A percentile compares a stretch with the other conserved stretches of the same genome.
Evolutionary conservation across 495 filamentous ascomycete genomes (phyloP).

Genomic region (Parathielavia appendiculata): DNA sequence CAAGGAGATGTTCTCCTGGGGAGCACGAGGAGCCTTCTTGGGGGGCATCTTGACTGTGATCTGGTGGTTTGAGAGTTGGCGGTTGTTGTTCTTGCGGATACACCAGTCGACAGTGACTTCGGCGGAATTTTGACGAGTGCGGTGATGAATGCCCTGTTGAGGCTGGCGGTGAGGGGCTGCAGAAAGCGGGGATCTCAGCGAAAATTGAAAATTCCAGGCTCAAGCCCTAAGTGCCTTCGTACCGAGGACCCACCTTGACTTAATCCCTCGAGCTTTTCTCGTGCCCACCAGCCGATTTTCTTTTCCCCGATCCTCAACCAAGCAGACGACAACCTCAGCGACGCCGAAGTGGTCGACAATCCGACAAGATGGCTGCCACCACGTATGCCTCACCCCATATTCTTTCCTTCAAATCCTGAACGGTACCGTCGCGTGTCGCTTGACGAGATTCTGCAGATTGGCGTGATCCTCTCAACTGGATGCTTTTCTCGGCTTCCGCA

Average conservation of each 20-base stretch:
- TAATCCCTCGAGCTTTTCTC: conserved; percentile 19
- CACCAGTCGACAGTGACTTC: conserved; percentile 13
- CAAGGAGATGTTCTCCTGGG: conserved; percentile 96
- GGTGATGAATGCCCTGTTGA: conserved; percentile 27
- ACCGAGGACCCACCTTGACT: conserved; percentile 20
- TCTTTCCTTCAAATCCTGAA: conserved; percentile 41
- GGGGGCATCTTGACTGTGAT: conserved; percentile 62
- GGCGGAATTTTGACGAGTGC: conserved; percentile 30
- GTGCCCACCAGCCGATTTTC: conserved; percentile 20
- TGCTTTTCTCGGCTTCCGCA: conserved; percentile 36
- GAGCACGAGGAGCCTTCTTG: conserved; percentile 72
- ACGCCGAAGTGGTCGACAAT: conserved; percentile 28
- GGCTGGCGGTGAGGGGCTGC: conserved; percentile 26
- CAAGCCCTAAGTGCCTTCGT: conserved; percentile 33
- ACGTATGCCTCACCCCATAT: conserved; percentile 57
- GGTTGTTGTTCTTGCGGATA: conserved; percentile 20
- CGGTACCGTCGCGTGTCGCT: conserved; percentile 51
- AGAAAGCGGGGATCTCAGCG: conserved; percentile 21
- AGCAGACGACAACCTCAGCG: conserved; percentile 18
- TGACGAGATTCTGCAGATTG: conserved; percentile 53
- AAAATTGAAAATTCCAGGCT: conserved; percentile 1
- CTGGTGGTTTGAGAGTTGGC: conserved; percentile 21
- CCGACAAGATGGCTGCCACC: conserved; percentile 54
- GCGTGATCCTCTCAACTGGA: conserved; percentile 77
- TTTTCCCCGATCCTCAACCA: conserved; percentile 16